Evolutionary conservation across 139 green algal genomes (phyloP).

Genomic region (Microglena sp.): DNA sequence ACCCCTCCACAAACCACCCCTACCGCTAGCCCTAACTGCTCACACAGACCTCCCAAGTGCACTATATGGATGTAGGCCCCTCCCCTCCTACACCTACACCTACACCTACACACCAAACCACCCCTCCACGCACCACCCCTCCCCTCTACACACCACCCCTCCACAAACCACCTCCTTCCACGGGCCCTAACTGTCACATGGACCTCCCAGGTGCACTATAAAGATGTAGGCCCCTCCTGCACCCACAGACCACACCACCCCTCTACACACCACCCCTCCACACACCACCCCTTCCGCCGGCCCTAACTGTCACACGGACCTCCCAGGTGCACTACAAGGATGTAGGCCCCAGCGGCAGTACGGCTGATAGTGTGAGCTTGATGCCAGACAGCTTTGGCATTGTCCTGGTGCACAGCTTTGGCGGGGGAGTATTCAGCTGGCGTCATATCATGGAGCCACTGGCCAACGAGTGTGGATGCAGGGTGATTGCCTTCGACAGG

Average conservation of each 20-base stretch:
- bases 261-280: not conserved
- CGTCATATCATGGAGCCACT: conserved; percentile 64
- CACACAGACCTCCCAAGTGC: not conserved
- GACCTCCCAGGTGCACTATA: conserved; percentile 5
- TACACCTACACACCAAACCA: not conserved
- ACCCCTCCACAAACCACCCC: not conserved
- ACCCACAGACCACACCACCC: not conserved
- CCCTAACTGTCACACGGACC: not conserved
- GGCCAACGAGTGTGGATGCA: conserved; percentile 38
- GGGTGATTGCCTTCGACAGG: conserved; percentile 37
- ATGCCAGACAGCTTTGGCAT: conserved; percentile 1
- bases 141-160: not conserved
- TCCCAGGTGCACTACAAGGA: conserved; percentile 33
- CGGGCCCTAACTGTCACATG: not conserved
- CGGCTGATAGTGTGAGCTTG: not conserved
- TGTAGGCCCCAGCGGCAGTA: conserved; percentile 9
- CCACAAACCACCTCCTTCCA: not conserved
- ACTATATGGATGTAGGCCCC: conserved; percentile 6
- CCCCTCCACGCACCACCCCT: not conserved
- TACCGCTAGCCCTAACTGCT: not conserved
- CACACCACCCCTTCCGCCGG: not conserved
- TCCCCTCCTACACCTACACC: not conserved
- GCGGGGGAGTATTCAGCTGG: conserved; percentile 66
- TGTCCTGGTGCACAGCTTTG: conserved; percentile 73
- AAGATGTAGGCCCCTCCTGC: not conserved